Base-by-base conservation (phyloP, 176 grass and related monocot genomes). In the Typha latifolia region DNA sequence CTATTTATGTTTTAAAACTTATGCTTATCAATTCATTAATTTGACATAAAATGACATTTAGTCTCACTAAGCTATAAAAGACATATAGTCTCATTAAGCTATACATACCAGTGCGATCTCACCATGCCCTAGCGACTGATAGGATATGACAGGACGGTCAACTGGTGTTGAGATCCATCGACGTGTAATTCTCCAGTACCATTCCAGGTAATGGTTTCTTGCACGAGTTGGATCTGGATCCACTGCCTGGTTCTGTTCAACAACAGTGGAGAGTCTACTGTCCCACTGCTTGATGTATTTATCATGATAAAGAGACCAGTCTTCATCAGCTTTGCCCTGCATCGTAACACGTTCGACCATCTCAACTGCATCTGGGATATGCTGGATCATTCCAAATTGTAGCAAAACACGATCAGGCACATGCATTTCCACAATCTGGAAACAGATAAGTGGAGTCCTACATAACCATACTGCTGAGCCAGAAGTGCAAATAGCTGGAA, bases 361-460 rank as follows among this genome's bases (percentile, higher is more conserved):
- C 63, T 80, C 77, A 67, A 76, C 67, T 26, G 13, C 20, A 47
- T 72, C 67, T 53, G 82, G 82, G 59, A 84, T 80, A 23, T 84
- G 82, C 48, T 80, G 77, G 21, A 72, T 14, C 77, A 80, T 84
- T 62, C 82, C 77, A 32, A 84, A 80, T 37, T 84, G 77, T 71
- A 75, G 67, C 22, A 80, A 71, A 22, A 72, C 72, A 27, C 72
- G 82, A 75, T 80, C 77, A 47, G 77, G 82, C 22, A 72, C 77
- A 67, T 84, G 72, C 77, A 84, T 84, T 75, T 84, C 82, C 62
- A 80, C 77, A 55, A 84, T 71, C 37, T 80, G 77, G 72, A 80
- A 80, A 77, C 77, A 80, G 77, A 80, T 84, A 47, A 80, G 66
- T 12, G 82, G 77, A 63, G 62, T 71, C 64, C 77, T 67, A 62